Evolutionary conservation across 495 filamentous ascomycete genomes (phyloP), one percentile per base, ranked within the genome.

Genomic region (Sporormia fimetaria): DNA sequence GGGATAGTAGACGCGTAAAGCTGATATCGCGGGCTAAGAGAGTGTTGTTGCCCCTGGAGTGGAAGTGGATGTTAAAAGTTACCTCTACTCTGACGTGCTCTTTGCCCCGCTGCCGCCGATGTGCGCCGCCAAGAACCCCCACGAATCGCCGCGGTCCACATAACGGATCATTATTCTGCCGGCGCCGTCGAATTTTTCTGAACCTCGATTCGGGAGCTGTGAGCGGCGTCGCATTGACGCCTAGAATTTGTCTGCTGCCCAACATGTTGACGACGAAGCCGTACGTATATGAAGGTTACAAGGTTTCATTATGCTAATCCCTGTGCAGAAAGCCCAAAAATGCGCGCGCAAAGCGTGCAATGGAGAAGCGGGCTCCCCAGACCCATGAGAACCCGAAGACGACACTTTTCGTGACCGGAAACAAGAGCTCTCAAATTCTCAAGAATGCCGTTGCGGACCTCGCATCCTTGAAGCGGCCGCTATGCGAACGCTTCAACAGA

Each of bases 301-400:
- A n/a, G n/a, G n/a, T n/a, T n/a, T n/a, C n/a, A n/a, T n/a, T n/a
- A 23, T 42, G 33, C 49, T 55, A 54, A 56, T 47, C 51, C 30
- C 20, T 23, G 18, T 23, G 33, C 53, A 87, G 83, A 57, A 90
- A 92, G 74, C 86, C 90, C 45, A 79, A 81, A 51, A 95, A 84
- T 60, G 86, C 87, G 41, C 86, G 90, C 69, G 88, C 84, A 27
- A 92, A 88, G 70, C 80, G 90, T 40, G 83, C 81, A 35, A 77
- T 94, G 54, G 90, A 92, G 58, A 83, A 87, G 62, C 78, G 80
- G 49, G 86, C 78, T 47, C 83, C 92, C n/a, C 92, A 94, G 60
- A 61, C 71, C 36, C 66, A 78, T 60, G 90, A 98, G 67, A 83
- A 87, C 59, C 73, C 83, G 34, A 94, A 94, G 65, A 80, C 68